Conservation (phyloP, 1,284 basidiomycete species). For the Schizophyllum amplum region DNA sequence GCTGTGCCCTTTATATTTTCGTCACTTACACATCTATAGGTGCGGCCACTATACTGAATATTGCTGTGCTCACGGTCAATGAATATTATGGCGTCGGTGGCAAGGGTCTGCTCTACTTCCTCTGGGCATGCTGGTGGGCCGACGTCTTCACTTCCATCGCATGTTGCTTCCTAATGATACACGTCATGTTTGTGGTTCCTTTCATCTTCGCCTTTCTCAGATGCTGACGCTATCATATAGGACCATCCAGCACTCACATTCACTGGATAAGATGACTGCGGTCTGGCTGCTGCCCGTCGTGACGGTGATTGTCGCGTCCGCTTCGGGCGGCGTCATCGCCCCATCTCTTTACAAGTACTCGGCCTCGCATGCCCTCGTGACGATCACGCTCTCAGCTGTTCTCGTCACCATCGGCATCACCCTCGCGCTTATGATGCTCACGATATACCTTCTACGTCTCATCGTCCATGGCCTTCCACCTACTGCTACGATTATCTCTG, state of each 20-base stretch:
- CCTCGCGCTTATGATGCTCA: conserved; percentile 46
- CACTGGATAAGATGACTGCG: conserved; percentile 47
- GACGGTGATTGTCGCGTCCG: conserved; percentile 59
- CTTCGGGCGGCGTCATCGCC: conserved; percentile 56
- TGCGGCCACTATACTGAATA: conserved; percentile 52
- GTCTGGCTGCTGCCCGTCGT: conserved; percentile 70
- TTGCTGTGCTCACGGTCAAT: conserved; percentile 36
- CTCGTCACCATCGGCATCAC: conserved; percentile 53
- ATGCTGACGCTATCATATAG: conserved; percentile 25
- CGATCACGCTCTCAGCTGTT: conserved; percentile 42
- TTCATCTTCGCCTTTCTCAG: not conserved
- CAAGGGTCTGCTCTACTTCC: conserved; percentile 42
- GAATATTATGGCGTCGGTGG: conserved; percentile 43
- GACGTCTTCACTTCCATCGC: conserved; percentile 49
- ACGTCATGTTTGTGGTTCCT: conserved; percentile 45
- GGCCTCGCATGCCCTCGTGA: conserved; percentile 43
- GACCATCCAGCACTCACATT: conserved; percentile 55
- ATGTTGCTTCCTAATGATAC: conserved; percentile 57
- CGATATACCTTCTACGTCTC: conserved; percentile 39
- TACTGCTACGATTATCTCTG: conserved; percentile 42
- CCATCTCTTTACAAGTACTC: conserved; percentile 36
- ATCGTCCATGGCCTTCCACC: conserved; percentile 39
- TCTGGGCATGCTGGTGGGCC: conserved; percentile 74
- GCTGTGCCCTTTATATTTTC: not conserved
- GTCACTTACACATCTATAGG: not conserved